Evolutionary conservation across 306 rosid genomes (phyloP).

Genomic region (Vigna nakashimae): DNA sequence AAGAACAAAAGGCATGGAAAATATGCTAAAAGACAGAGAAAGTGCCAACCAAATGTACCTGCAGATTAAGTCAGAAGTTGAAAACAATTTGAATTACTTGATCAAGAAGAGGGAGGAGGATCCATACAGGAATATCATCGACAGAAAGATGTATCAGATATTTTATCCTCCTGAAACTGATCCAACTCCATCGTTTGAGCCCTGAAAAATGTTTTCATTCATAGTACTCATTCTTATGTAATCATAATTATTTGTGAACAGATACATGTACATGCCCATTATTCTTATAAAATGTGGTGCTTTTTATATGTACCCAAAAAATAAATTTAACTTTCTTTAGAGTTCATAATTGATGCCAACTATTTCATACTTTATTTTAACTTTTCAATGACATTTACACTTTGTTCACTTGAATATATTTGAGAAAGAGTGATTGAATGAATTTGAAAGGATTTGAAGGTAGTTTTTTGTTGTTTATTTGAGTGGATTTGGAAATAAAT

Average conservation of each 20-base stretch:
- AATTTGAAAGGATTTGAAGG: no score
- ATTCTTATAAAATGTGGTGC: background rate
- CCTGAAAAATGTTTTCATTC: conserved; percentile 49
- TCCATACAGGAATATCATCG: conserved; percentile 78
- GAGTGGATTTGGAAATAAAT: no score
- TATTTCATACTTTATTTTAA: background rate
- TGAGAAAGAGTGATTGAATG: no score
- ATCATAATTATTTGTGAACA: background rate
- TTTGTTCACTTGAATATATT: no score
- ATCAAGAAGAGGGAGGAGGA: conserved; percentile 87
- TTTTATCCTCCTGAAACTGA: conserved; percentile 48
- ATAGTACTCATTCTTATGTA: conserved; percentile 11
- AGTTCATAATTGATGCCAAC: background rate
- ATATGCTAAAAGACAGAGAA: conserved; percentile 66
- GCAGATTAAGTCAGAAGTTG: conserved; percentile 79
- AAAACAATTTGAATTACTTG: conserved; percentile 65
- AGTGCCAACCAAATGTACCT: conserved; percentile 74
- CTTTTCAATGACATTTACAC: background rate
- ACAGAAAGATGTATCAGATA: conserved; percentile 64
- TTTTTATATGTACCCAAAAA: background rate
- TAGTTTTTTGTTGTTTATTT: no score
- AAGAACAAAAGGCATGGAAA: conserved; percentile 72
- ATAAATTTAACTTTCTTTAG: background rate
- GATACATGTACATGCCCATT: background rate
- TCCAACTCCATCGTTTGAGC: conserved; percentile 76